These are phyloP conservation scores for Heterobasidion occidentale DNA, from an alignment of 1,284 basidiomycete genomes.

Conservation along the genomic window DNA sequence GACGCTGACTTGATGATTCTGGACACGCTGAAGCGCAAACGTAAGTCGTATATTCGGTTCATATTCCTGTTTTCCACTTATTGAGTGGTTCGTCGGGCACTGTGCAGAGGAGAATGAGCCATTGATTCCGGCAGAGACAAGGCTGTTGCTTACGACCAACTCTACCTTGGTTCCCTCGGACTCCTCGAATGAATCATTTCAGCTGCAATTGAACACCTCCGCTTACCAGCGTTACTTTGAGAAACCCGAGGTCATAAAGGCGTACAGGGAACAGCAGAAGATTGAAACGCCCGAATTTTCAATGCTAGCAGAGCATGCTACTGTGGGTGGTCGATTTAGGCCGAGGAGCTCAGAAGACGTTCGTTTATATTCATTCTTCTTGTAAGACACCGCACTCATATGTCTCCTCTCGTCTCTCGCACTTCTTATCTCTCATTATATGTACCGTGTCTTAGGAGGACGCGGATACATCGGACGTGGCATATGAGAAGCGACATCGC, in stretches of 20 bases:
- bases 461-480: conserved; percentile 75
- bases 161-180: conserved; percentile 35
- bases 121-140: conserved; percentile 55
- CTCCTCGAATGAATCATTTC: conserved; percentile 13
- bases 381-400: conserved; percentile 10
- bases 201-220: conserved; percentile 42
- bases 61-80: background rate
- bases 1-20: conserved; percentile 80
- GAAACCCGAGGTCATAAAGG: conserved; percentile 67
- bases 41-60: conserved; percentile 42
- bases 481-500: conserved; percentile 79
- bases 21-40: conserved; percentile 70
- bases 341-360: conserved; percentile 64
- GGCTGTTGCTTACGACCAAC: conserved; percentile 67
- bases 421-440: background rate
- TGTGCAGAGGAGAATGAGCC: conserved; percentile 61
- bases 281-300: conserved; percentile 71
- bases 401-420: conserved; percentile 3
- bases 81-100: background rate
- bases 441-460: conserved; percentile 31
- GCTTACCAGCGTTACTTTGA: conserved; percentile 72
- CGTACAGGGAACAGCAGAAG: conserved; percentile 54
- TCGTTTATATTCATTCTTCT: conserved; percentile 20
- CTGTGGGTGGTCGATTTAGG: conserved; percentile 58
- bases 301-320: conserved; percentile 47